Evolutionary conservation across 2,329 filamentous ascomycete genomes (phyloP), one percentile per base, ranked within the genome.

Genomic region (Aspergillus ustus): DNA sequence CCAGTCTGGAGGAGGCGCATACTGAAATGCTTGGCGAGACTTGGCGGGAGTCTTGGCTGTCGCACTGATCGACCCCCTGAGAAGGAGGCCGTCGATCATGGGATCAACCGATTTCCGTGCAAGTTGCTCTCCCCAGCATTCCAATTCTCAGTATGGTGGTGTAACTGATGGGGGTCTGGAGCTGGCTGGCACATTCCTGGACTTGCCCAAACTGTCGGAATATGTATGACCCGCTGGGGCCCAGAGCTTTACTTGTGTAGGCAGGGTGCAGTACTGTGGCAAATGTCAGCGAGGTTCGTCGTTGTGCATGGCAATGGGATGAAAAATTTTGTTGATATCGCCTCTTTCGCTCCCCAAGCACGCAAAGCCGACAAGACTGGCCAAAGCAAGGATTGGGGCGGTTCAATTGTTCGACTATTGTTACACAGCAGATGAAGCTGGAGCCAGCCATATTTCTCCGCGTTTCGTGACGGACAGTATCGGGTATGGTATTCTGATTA

Each of bases 1-100:
- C 29, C 28, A 51, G 7, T 53, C 43, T 53, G 49, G 34, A 59
- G 60, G 56, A 57, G 57, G 52, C 49, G 50, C 62, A 64, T 63
- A 60, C 50, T 61, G 45, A 54, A 60, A 54, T 15, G n/a, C 67
- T 69, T 69, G 67, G 65, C 65, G 51, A 28, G 50, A 58, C 67
- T 69, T 69, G 67, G 67, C 67, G 52, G 58, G 54, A 29, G 52
- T 64, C 67, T 69, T 68, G 66, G 66, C 66, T 57, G 60, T 62
- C 37, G 63, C 59, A 57, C 52, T 40, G 51, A 61, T 60, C 48
- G 34, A 13, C 62, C 57, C 52, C 59, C 49, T 54, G 48, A 46
- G 51, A 34, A 51, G 57, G 43, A 58, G 48, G 37, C 52, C 51
- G 64, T 58, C 59, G 62, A 64, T 66, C 59, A 66, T 61, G 57